Conservation (phyloP, 805 yeast genomes). For the Lipomyces lipofer region DNA sequence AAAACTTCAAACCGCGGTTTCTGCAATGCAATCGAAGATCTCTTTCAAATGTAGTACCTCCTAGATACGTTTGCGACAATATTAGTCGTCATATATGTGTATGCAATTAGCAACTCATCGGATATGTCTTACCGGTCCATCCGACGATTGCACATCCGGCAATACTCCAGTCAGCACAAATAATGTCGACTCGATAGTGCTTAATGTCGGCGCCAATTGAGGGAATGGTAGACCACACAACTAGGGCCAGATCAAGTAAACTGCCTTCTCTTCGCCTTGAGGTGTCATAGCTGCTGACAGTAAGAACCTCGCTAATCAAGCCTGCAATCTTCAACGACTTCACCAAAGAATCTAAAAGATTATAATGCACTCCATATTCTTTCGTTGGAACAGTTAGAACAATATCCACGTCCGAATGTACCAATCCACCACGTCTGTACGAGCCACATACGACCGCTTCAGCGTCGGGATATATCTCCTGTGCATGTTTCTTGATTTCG, state of each 20-base stretch:
- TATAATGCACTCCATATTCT: conserved; percentile 9
- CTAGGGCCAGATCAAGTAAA: conserved; percentile 24
- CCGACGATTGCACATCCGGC: conserved; percentile 31
- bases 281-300: not conserved
- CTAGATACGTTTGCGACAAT: conserved; percentile 5
- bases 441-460: conserved; percentile 25
- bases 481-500: conserved; percentile 9
- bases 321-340: conserved; percentile 14
- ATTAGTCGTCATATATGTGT: not conserved
- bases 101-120: too few relatives aligned
- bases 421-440: conserved; percentile 26
- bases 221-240: conserved; percentile 23
- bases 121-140: conserved; percentile 32
- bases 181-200: conserved; percentile 30
- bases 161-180: conserved; percentile 26
- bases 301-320: conserved; percentile 16
- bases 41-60: conserved; percentile 30
- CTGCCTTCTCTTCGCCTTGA: not conserved
- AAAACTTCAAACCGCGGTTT: conserved; percentile 21
- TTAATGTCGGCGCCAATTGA: not conserved
- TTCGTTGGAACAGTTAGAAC: conserved; percentile 16
- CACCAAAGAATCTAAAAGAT: conserved; percentile 12
- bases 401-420: conserved; percentile 27
- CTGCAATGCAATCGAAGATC: conserved; percentile 23
- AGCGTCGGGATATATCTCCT: conserved; percentile 7